A percentile compares a stretch with the other conserved stretches of the same genome.
These are phyloP conservation scores for Candida sojae DNA, from an alignment of 1,139 yeast genomes.

Conservation along the genomic window DNA sequence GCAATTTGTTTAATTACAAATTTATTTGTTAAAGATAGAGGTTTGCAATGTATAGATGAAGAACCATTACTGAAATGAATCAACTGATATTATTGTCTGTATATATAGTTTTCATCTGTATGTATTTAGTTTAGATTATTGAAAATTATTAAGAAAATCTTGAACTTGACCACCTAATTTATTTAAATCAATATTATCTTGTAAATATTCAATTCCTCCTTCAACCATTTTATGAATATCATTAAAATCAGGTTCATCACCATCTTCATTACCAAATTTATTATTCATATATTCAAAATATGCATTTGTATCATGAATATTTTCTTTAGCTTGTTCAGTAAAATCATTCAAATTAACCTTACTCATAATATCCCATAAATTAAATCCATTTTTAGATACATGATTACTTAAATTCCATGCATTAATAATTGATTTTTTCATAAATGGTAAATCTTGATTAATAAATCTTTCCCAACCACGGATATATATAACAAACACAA, in stretches of 20 bases:
- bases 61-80: constrained; percentile 14
- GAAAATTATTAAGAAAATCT: constrained; percentile 6
- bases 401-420: constrained; percentile 3
- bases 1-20: constrained; percentile 38
- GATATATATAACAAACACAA: constrained; percentile 17
- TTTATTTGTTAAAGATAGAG: constrained; percentile 41
- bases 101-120: background rate
- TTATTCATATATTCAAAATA: constrained; percentile 22
- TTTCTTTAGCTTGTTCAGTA: constrained; percentile 4
- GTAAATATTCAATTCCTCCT: constrained; percentile 17
- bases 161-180: constrained; percentile 14
- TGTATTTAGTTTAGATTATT: background rate
- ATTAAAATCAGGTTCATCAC: constrained; percentile 13
- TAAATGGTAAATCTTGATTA: constrained; percentile 20
- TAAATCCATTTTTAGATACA: constrained; percentile 1
- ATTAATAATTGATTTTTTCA: constrained; percentile 10
- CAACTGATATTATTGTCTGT: background rate
- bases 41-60: constrained; percentile 45
- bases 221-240: constrained; percentile 18
- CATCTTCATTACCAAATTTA: constrained; percentile 17
- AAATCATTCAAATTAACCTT: constrained; percentile 5
- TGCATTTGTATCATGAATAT: constrained; percentile 12
- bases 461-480: constrained; percentile 21
- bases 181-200: constrained; percentile 14
- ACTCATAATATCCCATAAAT: background rate